phyloP scores from a whole-genome alignment of 139 green algal genomes.

The Penium margaritaceum region DNA sequence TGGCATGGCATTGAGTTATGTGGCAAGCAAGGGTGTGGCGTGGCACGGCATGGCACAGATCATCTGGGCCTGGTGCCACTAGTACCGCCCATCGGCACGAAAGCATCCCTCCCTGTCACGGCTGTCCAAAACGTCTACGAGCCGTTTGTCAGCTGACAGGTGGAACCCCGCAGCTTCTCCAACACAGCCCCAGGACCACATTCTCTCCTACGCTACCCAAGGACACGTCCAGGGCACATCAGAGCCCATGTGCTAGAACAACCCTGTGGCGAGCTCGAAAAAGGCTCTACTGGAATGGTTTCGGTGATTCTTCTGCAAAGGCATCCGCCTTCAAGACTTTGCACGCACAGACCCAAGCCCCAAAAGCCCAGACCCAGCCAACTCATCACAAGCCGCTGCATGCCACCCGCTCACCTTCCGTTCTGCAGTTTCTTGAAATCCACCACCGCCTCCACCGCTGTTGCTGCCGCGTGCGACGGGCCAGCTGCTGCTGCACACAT shows the following conservation, averaged over 20 bases:
- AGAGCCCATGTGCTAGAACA: background rate
- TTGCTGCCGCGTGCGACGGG: no score
- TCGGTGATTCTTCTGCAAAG: background rate
- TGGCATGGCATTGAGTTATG: background rate
- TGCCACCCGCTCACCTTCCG: slow-evolving; percentile 17
- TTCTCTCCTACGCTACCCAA: no score
- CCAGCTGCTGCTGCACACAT: no score
- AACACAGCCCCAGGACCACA: no score
- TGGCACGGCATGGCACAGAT: background rate
- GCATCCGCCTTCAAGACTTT: no score
- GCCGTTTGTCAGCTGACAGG: no score
- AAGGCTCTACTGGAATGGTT: background rate
- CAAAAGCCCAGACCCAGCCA: no score
- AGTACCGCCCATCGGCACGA: background rate
- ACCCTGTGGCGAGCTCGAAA: background rate
- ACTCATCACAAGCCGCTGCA: slow-evolving; percentile 3
- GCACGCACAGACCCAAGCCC: no score
- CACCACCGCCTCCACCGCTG: slow-evolving; percentile 15
- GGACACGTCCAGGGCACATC: background rate
- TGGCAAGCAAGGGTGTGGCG: background rate
- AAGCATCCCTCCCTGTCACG: background rate
- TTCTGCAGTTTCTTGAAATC: slow-evolving; percentile 39
- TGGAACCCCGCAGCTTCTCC: no score
- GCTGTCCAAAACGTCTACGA: no score
- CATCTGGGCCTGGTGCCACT: background rate